Evolutionary conservation across 257 asterid genomes (phyloP), one percentile per base, ranked within the genome.

Genomic region (Solanum etuberosum): DNA sequence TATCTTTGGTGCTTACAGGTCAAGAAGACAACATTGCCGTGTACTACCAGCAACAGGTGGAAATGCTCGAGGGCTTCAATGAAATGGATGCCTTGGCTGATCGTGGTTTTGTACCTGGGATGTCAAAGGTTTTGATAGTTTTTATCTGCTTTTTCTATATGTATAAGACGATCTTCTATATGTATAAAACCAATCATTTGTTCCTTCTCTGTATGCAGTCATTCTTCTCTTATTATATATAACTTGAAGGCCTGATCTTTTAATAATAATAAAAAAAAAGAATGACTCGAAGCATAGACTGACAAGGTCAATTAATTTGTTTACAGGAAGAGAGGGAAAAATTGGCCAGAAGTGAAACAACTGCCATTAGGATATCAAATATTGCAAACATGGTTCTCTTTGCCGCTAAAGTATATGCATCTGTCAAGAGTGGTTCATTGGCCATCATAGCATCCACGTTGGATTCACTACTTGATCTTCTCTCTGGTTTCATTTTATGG

Each of bases 401-500:
- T 92, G 89, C 88, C 31, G 94, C 93, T 86, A 92, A 92, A 87
- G 93, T 91, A 88, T 92, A 90, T 88, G 94, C 94, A 83, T 92
- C 94, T 7, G 23, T 88, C 83, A 87, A 84, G 87, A 92, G 93
- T 89, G 93, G 94, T 88, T 92, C 94, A 1, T 38, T 92, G 90
- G 94, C 93, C 54, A 92, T 92, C 78, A 89, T 92, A 73, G 94
- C 94, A 48, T 91, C 94, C 88, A 92, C 94, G 29, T 83, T 92
- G 86, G 94, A 92, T 87, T 92, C 94, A 18, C 91, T 92, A 84
- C 93, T 92, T n/a, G 94, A 92, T 86, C 91, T 92, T 70, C 89
- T 92, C 34, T 92, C 92, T 12, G 94, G 94, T 32, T 91, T 92
- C 90, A 92, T 92, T 68, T 90, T 92, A 78, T 92, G 94, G 94